Percentiles rank a stretch among this genome's conserved stretches.
phyloP scores from a whole-genome alignment of 2,329 filamentous ascomycete species.

The Phaeosphaeriaceae sp. region DNA sequence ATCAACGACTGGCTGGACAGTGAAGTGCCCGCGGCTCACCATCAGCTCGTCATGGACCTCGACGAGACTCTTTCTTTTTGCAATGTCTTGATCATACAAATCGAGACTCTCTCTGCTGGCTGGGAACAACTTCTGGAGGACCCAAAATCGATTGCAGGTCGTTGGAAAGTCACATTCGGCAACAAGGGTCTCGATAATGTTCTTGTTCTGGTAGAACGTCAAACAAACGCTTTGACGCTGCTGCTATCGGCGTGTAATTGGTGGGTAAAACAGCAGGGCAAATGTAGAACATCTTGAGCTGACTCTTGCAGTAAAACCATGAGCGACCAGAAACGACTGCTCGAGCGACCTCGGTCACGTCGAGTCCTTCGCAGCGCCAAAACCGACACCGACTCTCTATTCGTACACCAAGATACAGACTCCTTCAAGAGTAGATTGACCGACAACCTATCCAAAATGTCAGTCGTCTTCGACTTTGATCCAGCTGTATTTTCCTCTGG shows the following conservation, averaged over 20 bases:
- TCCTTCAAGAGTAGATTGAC: constrained; percentile 9
- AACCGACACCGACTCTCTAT: constrained; percentile 16
- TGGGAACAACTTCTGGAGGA: constrained; percentile 1
- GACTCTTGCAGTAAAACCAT: constrained; percentile 9
- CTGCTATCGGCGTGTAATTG: constrained; percentile 23
- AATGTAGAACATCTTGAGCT: neutral
- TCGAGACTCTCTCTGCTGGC: constrained; percentile 10
- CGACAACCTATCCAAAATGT: constrained; percentile 22
- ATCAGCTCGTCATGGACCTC: constrained; percentile 26
- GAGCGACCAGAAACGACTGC: constrained; percentile 13
- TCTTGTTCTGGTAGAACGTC: constrained; percentile 19
- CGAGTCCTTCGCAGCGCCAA: constrained; percentile 8
- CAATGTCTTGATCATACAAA: constrained; percentile 9
- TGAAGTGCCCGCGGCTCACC: constrained; percentile 10
- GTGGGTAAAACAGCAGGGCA: constrained; percentile 4
- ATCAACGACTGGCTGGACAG: constrained; percentile 21
- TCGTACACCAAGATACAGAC: constrained; percentile 12
- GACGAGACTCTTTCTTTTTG: constrained; percentile 17
- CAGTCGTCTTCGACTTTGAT: constrained; percentile 20
- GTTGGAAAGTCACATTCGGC: constrained; percentile 15
- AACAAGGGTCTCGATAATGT: constrained; percentile 9
- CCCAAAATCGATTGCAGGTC: constrained; percentile 1
- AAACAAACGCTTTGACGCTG: constrained; percentile 20
- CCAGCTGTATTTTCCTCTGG: constrained; percentile 11
- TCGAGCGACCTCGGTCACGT: constrained; percentile 9